Evolutionary conservation across 23 red algal species (phyloP), one percentile per base, ranked within the genome.

Genomic region (Gracilariopsis chorda): DNA sequence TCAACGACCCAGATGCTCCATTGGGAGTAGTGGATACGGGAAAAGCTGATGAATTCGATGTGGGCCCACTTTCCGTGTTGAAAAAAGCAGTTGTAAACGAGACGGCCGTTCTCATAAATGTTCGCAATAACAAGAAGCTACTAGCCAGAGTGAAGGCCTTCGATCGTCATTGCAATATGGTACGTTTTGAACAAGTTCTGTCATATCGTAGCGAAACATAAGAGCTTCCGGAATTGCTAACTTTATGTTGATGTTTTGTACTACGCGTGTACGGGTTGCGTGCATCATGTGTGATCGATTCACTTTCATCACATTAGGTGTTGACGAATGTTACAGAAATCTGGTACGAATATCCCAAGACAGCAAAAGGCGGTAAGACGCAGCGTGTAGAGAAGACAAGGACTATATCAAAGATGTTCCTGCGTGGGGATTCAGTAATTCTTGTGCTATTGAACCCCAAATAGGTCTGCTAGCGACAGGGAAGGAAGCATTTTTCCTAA

Each of bases 101-200:
- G 23, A 80, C 58, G 7, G 74, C 82, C 45, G 95, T 98, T 25
- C 84, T 98, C 27, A 98, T 98, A 27, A 98, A 98, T 45, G 49
- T 94, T 17, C 87, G 95, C 35, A 98, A 85, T 57, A 94, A 90
- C 95, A 93, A 94, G 78, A 98, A 98, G 44, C 85, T 98, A 19
- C 60, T 98, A 1, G 95, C 83, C 6, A 75, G 83, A 34, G 95
- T 98, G 11, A 98, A 98, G 49, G 95, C 95, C 14, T 98, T 98
- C 78, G 95, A 98, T 63, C 85, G 95, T 7, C 95, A 98, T 56
- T 94, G 83, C 73, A 98, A 98, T 77, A 98, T 98, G 95, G 91
- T 96, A 83, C 82, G 78, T 34, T 12, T 23, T 43, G 51, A n/a
- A n/a, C n/a, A n/a, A n/a, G n/a, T n/a, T n/a, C n/a, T n/a, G n/a